Evolutionary conservation across 176 grass and related monocot genomes (phyloP), one percentile per base, ranked within the genome.

Genomic region (Lolium multiflorum): DNA sequence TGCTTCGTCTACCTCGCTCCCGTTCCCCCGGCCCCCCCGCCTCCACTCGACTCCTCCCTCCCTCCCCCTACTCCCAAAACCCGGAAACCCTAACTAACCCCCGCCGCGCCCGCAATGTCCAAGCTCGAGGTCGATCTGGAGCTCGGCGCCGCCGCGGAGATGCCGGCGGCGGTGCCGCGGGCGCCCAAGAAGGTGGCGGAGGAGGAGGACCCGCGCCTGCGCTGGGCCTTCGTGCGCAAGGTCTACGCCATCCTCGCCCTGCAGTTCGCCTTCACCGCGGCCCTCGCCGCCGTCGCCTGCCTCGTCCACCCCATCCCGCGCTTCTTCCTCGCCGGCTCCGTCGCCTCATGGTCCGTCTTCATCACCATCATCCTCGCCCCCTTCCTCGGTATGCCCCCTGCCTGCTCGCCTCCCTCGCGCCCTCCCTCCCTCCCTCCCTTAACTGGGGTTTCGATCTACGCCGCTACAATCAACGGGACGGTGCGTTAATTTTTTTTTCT

Each of bases 161-260:
- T 9, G 22, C 6, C 13, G 65, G 67, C 3, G 39, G 18, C 0
- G 37, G 5, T 3, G 31, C 2, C 4, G 4, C 3, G 6, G 39
- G 1, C 2, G 78, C 0, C 17, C 76, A 84, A 28, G 74, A 77
- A 54, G 74, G 88, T 89, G 65, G 87, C 87, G 78, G 87, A 57
- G 26, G 93, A 90, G 54, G 92, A 92, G 81, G 88, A 92, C 37
- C 93, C 90, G 49, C 71, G 63, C 18, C 83, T 95, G 20, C 81
- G 93, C 7, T 92, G 90, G 93, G 90, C 73, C 0, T 95, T 92
- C 90, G 89, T 91, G 46, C 71, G 90, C 3, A 95, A 95, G 90
- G 93, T 92, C 6, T 95, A 92, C 74, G 7, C 9, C 0, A 95
- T 95, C 80, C 88, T 92, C 5, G 66, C 88, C 9, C 25, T 74